These are phyloP conservation scores for Euphorbia corollata DNA, from an alignment of 441 rosid genomes.

Conservation along the genomic window DNA sequence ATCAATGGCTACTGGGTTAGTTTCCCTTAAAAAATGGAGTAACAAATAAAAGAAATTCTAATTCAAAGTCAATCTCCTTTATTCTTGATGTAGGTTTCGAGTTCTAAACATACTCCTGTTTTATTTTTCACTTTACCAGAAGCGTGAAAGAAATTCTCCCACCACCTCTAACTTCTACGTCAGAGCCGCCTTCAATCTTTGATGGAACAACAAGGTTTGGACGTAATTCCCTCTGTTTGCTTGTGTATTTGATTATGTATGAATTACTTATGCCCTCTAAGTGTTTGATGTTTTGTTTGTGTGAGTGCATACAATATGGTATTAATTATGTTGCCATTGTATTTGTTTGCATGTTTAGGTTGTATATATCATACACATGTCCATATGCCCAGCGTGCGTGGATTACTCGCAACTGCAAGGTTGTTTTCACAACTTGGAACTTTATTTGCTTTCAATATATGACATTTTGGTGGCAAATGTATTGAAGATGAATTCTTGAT, in stretches of 20 bases:
- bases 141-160: conserved; percentile 45
- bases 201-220: conserved; percentile 66
- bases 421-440: conserved; percentile 10
- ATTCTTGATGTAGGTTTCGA: neutral
- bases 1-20: conserved; percentile 22
- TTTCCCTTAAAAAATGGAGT: neutral
- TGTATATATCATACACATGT: conserved; percentile 62
- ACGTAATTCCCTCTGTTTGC: neutral
- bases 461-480: neutral
- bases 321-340: neutral
- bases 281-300: neutral
- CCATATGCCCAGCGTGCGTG: conserved; percentile 81
- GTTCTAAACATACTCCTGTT: neutral
- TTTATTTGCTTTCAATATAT: neutral
- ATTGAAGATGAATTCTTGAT: neutral
- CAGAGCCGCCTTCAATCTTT: conserved; percentile 54
- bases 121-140: conserved; percentile 1
- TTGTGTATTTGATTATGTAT: neutral
- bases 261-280: neutral
- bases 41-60: neutral
- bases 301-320: neutral
- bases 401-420: conserved; percentile 77
- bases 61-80: neutral
- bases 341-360: conserved; percentile 34
- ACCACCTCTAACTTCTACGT: conserved; percentile 52